Evolutionary conservation across 495 filamentous ascomycete species (phyloP), one percentile per base, ranked within the genome.

Genomic region (Neurospora sp.): DNA sequence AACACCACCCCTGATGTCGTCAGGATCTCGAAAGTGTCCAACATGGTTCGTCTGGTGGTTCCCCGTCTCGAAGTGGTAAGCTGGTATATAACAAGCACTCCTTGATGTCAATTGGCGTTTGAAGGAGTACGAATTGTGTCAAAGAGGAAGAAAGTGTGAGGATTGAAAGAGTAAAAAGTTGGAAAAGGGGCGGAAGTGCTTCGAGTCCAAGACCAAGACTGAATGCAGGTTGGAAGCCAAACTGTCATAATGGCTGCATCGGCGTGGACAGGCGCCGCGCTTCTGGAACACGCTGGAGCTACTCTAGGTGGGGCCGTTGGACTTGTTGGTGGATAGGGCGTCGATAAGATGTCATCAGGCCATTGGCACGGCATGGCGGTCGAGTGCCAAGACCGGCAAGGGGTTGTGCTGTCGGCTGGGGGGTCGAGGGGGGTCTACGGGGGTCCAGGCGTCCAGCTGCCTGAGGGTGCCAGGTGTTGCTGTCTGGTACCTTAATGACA

Each of bases 1-100:
- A 99, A 87, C 61, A 99, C 96, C 69, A 99, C 94, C 35, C 96
- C 96, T 20, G 96, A 97, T 42, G 94, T 97, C 71, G 93, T 97
- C 31, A 99, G 80, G 72, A 99, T 95, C 82, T 99, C 96, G 78
- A 99, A 98, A 20, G 91, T 90, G 82, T 99, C 96, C 81, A 99
- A 84, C 94, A 98, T 98, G 39, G 76, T 18, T 65, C 14, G 53
- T 65, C 35, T 38, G 44, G 22, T 3, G 4, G 44, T 37, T 14
- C 40, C 40, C 40, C 22, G 53, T 35, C 8, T 35, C 53, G 53
- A 65, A 65, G 6, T 65, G 38, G 40, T 18, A 38, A 59, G 22
- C 10, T 40, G 40, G 72, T 37, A 27, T 48, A 45, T 39, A n/a
- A 40, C 27, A 9, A 38, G 12, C 41, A 20, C 20, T 71, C 35